Evolutionary conservation across 768 basidiomycete genomes (phyloP).

Genomic region (Pisolithus albus): DNA sequence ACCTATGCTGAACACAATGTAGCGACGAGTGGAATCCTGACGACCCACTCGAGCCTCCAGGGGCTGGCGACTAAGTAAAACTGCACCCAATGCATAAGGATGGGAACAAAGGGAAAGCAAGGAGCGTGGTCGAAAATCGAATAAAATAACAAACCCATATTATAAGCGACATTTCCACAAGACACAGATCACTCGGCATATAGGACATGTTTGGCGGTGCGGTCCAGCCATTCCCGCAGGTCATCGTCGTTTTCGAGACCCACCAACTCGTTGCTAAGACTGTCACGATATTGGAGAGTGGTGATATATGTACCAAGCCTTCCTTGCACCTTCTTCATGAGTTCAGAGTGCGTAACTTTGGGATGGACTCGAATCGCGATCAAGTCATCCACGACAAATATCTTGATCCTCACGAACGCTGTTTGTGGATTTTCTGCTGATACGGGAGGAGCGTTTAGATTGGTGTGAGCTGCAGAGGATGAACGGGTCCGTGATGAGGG

Average conservation of each 20-base stretch:
- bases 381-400: conserved; percentile 93
- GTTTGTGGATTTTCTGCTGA: conserved; percentile 73
- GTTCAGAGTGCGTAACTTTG: conserved; percentile 72
- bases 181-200: conserved; percentile 55
- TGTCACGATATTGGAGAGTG: conserved; percentile 69
- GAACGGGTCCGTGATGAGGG: conserved; percentile 53
- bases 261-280: conserved; percentile 55
- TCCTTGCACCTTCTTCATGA: conserved; percentile 88
- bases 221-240: conserved; percentile 67
- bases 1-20: not conserved
- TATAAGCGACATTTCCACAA: conserved; percentile 17
- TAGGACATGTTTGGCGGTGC: conserved; percentile 75
- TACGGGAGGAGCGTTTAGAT: conserved; percentile 60
- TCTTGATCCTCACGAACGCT: conserved; percentile 97
- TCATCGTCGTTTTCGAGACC: conserved; percentile 58
- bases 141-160: conserved; percentile 21
- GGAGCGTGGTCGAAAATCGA: conserved; percentile 14
- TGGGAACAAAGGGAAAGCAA: not conserved
- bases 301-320: conserved; percentile 73
- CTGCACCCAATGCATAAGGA: not conserved
- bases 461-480: conserved; percentile 44
- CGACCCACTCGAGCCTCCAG: not conserved
- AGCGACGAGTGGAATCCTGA: not conserved
- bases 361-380: conserved; percentile 98
- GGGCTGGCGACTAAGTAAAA: not conserved